Evolutionary conservation across 23 red algal genomes (phyloP), one percentile per base, ranked within the genome.

Genomic region (Gracilaria caudata): DNA sequence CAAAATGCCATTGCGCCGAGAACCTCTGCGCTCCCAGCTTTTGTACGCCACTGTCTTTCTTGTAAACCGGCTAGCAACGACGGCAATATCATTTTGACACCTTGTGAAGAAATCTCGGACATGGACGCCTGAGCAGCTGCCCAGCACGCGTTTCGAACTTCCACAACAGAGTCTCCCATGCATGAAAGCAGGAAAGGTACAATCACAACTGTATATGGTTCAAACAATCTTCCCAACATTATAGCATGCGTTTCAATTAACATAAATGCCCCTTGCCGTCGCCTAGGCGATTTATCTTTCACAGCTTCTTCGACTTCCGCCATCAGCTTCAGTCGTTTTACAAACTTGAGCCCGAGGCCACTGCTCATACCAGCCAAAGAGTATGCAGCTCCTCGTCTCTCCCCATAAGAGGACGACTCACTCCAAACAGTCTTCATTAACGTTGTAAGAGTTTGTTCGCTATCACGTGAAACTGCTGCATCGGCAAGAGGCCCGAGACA

Each of bases 1-100:
- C 93, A 95, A 38, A 87, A 94, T 12, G 92, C 97, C 97, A 95
- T 99, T 1, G 88, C 93, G 37, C 93, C 97, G 0, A 99, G 80
- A 24, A 99, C 74, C 53, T 99, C 93, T 11, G 90, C 90, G 25
- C 79, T 78, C 20, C 81, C 97, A 23, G 85, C 89, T 59, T 93
- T 94, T 63, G 94, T 96, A 44, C 97, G 77, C 97, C 97, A 99
- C 25, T 89, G 68, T 43, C 78, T 40, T 28, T 92, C 87, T 59
- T 83, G 54, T 35, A 99, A 86, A 14, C 90, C 92, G 32, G 63
- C 77, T 25, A 99, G 64, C 7, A 99, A 32, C 9, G 88, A 79
- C 20, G 89, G 89, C 53, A 99, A 65, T 19, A 95, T 90, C 78
- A 95, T 73, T 55, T 83, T 83, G 21, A 99, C 93, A 33, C 88